Conservation (phyloP, 176 grass and related monocot species). For the Rhipidocladum racemiflorum region DNA sequence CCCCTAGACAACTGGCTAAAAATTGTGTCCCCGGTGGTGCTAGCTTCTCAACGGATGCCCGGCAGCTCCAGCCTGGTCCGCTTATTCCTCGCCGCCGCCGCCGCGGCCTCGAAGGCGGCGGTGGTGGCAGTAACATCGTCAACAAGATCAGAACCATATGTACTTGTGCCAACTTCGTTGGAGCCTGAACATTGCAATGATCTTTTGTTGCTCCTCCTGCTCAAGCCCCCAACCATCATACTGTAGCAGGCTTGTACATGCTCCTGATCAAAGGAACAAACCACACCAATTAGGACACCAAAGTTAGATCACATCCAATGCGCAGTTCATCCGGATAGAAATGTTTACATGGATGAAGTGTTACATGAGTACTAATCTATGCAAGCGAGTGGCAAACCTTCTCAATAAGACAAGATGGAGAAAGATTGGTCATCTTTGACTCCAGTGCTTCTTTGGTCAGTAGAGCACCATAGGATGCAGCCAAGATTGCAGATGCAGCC, state of each 20-base stretch:
- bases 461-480: conserved; percentile 53
- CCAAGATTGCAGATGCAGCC: conserved; percentile 70
- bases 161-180: conserved; percentile 40
- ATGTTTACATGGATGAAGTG: conserved; percentile 16
- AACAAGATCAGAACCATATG: conserved; percentile 59
- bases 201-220: conserved; percentile 47
- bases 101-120: conserved; percentile 31
- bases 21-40: conserved; percentile 51
- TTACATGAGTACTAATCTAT: neutral
- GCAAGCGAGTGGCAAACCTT: conserved; percentile 38
- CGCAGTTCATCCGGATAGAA: neutral
- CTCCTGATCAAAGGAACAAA: conserved; percentile 56
- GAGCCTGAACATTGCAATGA: conserved; percentile 48
- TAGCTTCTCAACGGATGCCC: conserved; percentile 58
- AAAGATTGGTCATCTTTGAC: conserved; percentile 47
- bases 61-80: conserved; percentile 59
- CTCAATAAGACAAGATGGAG: conserved; percentile 53
- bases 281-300: neutral
- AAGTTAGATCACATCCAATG: conserved; percentile 8
- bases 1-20: conserved; percentile 70
- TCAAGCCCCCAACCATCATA: conserved; percentile 53
- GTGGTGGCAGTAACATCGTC: conserved; percentile 60
- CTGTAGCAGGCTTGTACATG: conserved; percentile 67
- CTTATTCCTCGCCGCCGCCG: conserved; percentile 43
- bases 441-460: conserved; percentile 54